Conservation (phyloP, 805 yeast genomes). For the Geotrichum ghanense region DNA sequence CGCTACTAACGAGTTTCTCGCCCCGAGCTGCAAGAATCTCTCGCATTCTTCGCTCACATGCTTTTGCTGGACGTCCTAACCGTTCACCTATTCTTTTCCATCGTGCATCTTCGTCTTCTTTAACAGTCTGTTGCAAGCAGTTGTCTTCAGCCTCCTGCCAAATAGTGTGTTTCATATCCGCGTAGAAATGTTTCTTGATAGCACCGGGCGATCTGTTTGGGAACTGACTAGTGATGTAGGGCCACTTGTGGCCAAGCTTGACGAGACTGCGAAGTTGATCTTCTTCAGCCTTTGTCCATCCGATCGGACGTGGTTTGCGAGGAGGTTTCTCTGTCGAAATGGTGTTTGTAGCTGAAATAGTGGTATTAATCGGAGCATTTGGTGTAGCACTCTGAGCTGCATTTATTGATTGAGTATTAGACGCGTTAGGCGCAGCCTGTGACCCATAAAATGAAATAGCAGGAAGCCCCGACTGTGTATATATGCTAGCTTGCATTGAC, state of each 20-base stretch:
- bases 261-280: conserved; percentile 15
- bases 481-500: neutral
- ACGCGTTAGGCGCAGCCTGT: neutral
- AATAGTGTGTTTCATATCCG: conserved; percentile 21
- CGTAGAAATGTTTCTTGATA: conserved; percentile 22
- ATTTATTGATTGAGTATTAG: neutral
- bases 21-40: conserved; percentile 8
- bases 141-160: conserved; percentile 21
- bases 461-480: neutral
- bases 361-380: neutral
- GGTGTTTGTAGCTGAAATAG: neutral
- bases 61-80: conserved; percentile 18
- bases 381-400: neutral
- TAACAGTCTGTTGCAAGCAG: conserved; percentile 12
- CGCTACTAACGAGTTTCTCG: neutral
- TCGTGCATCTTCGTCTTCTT: conserved; percentile 17
- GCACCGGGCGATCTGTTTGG: conserved; percentile 23
- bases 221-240: conserved; percentile 17
- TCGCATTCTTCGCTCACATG: conserved; percentile 17
- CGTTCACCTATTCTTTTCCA: conserved; percentile 19
- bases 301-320: conserved; percentile 8
- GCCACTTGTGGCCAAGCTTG: conserved; percentile 19
- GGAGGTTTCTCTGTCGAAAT: neutral
- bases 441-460: neutral
- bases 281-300: conserved; percentile 15